phyloP scores from a whole-genome alignment of 371 early-diverging fungal species.

The Mucor mucedo region DNA sequence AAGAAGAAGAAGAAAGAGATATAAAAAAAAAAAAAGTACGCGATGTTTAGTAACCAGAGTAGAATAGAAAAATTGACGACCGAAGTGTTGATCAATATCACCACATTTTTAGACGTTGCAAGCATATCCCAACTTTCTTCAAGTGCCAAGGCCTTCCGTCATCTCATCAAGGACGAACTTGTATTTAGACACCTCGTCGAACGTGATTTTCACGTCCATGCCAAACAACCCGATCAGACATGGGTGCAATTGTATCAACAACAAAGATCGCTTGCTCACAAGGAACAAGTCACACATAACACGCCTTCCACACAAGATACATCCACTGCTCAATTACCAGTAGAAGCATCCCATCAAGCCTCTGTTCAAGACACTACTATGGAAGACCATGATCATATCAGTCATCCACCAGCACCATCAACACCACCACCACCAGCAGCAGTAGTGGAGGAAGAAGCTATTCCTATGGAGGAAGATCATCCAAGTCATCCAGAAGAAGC shows the following conservation, averaged over 20 bases:
- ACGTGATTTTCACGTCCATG: conserved; percentile 41
- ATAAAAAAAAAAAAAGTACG: not conserved
- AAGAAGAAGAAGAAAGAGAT: not conserved
- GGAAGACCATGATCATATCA: not conserved
- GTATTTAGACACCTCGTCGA: conserved; percentile 37
- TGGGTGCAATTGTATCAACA: conserved; percentile 35
- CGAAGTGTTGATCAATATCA: conserved; percentile 36
- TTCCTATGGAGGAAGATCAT: not conserved
- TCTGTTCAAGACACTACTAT: not conserved
- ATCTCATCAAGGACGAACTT: conserved; percentile 32
- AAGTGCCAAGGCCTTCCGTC: conserved; percentile 30
- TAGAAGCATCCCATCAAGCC: not conserved
- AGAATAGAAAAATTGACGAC: conserved; percentile 31
- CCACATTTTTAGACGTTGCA: conserved; percentile 25
- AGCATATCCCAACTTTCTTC: conserved; percentile 32
- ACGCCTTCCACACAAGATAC: not conserved
- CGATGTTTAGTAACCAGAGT: conserved; percentile 9
- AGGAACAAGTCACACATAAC: not conserved
- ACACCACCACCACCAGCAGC: not conserved
- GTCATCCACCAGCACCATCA: too few species aligned
- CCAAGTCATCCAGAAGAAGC: not conserved
- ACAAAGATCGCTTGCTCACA: not conserved
- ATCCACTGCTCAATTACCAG: not conserved
- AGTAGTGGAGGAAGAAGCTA: not conserved
- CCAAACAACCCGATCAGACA: conserved; percentile 31